Percentiles rank a stretch among this genome's conserved stretches.
phyloP scores from a whole-genome alignment of 805 yeast species.

The Teunomyces tritomae region DNA sequence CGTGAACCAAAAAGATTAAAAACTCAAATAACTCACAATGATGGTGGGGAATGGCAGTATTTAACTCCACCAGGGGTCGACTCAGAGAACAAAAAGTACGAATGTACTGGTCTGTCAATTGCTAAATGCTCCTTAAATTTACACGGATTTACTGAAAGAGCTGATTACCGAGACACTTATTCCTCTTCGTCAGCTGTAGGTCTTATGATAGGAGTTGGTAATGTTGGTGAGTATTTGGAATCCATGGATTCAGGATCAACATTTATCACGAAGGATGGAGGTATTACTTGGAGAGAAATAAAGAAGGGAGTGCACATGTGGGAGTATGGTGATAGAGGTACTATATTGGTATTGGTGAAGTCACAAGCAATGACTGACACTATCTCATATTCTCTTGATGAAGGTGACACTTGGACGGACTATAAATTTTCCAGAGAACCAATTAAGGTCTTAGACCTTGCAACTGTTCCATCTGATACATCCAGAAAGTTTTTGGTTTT shows the following conservation, averaged over 20 bases:
- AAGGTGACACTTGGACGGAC: constrained; percentile 74
- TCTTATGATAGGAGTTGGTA: constrained; percentile 87
- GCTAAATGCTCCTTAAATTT: constrained; percentile 75
- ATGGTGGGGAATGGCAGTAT: constrained; percentile 84
- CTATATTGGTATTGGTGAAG: constrained; percentile 71
- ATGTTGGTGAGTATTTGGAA: constrained; percentile 66
- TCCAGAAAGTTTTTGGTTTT: constrained; percentile 73
- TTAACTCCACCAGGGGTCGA: constrained; percentile 68
- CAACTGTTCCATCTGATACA: constrained; percentile 91
- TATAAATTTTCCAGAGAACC: constrained; percentile 58
- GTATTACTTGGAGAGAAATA: constrained; percentile 81
- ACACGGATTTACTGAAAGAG: constrained; percentile 88
- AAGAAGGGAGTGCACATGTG: constrained; percentile 75
- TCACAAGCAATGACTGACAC: constrained; percentile 56
- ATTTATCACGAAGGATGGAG: constrained; percentile 85
- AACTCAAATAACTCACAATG: constrained; percentile 79
- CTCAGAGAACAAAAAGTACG: constrained; percentile 54
- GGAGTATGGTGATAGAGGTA: constrained; percentile 97
- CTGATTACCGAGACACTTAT: constrained; percentile 77
- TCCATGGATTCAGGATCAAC: constrained; percentile 55
- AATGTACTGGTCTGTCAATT: constrained; percentile 50
- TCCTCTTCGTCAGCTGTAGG: constrained; percentile 91
- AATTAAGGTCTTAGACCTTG: constrained; percentile 64
- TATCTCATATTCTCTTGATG: constrained; percentile 68
- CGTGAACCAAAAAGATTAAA: constrained; percentile 52